Evolutionary conservation across 1,284 basidiomycete genomes (phyloP).

Genomic region (Papiliotrema nemorosa): DNA sequence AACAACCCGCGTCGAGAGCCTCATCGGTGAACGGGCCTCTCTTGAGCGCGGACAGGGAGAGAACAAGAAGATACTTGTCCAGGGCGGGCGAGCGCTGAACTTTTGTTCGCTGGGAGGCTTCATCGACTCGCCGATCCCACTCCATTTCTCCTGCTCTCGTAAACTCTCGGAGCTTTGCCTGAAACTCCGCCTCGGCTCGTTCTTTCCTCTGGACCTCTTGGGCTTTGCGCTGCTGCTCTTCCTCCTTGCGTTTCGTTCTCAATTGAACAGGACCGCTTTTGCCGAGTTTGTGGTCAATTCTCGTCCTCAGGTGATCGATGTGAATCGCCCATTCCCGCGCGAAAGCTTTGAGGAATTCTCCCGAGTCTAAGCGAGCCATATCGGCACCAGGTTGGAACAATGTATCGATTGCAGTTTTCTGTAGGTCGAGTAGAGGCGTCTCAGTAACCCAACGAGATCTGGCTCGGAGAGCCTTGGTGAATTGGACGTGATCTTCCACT

Average conservation of each 20-base stretch:
- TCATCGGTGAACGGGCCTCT: slow-evolving; percentile 9
- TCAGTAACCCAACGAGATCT: slow-evolving; percentile 26
- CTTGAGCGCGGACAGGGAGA: slow-evolving; percentile 13
- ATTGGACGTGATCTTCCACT: too few relatives aligned
- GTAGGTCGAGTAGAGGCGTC: slow-evolving; percentile 19
- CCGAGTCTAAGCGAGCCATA: slow-evolving; percentile 8
- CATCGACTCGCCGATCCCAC: slow-evolving; percentile 29
- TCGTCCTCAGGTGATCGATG: background rate
- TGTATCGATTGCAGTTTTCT: slow-evolving; percentile 26
- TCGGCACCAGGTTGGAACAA: slow-evolving; percentile 18
- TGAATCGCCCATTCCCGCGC: slow-evolving; percentile 34
- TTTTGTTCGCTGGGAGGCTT: slow-evolving; percentile 15
- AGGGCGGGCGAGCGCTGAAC: slow-evolving; percentile 20
- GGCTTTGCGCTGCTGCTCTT: background rate
- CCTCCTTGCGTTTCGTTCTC: background rate
- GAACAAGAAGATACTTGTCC: slow-evolving; percentile 20
- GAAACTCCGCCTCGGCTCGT: slow-evolving; percentile 13
- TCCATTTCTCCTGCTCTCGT: slow-evolving; percentile 18
- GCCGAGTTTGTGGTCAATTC: slow-evolving; percentile 12
- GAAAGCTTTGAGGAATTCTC: slow-evolving; percentile 22
- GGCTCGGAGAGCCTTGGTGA: too few relatives aligned
- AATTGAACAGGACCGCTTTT: background rate
- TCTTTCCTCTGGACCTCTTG: background rate
- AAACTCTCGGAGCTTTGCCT: slow-evolving; percentile 27
- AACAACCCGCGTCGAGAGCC: slow-evolving; percentile 19